Evolutionary conservation across 768 basidiomycete genomes (phyloP).

Genomic region (Udeniomyces megalosporus): DNA sequence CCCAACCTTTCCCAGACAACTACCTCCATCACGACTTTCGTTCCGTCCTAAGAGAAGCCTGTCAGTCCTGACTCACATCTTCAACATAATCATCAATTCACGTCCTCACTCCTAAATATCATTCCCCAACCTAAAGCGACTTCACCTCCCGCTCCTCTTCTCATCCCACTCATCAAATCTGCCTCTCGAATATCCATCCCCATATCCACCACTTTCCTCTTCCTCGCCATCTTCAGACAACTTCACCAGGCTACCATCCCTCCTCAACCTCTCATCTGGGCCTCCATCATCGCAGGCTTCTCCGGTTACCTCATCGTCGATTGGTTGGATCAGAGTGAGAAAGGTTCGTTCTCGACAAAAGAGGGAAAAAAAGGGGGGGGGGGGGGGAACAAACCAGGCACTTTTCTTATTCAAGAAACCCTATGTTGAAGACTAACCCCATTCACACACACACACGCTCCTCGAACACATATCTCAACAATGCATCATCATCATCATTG

Average conservation of each 20-base stretch:
- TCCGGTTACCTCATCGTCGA: not conserved
- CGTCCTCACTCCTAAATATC: not conserved
- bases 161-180: constrained; percentile 45
- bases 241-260: constrained; percentile 44
- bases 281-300: not conserved
- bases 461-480: too few species aligned
- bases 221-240: constrained; percentile 61
- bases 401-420: too few species aligned
- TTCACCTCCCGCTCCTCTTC: constrained; percentile 22
- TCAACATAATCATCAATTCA: not conserved
- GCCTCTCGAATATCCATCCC: constrained; percentile 74
- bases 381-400: too few species aligned
- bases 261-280: constrained; percentile 3
- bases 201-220: constrained; percentile 59
- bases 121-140: constrained; percentile 46
- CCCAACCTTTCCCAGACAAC: constrained; percentile 46
- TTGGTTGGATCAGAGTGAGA: not conserved
- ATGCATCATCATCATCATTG: too few species aligned
- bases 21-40: constrained; percentile 68
- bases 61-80: not conserved
- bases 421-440: not conserved
- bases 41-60: constrained; percentile 9
- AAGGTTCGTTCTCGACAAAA: too few species aligned
- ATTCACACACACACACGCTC: not conserved
- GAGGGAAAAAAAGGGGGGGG: too few species aligned